Base-by-base conservation (phyloP, 495 filamentous ascomycete species). In the Pseudevernia furfuracea region DNA sequence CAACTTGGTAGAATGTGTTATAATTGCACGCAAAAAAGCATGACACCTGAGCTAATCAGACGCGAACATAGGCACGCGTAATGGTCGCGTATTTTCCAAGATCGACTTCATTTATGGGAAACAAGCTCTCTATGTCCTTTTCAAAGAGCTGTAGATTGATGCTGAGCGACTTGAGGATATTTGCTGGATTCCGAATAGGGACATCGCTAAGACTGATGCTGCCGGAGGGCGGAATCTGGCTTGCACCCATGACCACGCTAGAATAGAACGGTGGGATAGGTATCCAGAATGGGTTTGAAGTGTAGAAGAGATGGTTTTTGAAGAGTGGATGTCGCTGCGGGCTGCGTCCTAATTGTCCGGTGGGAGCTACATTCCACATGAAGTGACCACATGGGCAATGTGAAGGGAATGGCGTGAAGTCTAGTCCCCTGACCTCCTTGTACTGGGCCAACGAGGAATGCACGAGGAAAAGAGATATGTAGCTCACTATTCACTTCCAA, bases 401-500 rank as follows among this genome's bases (percentile, higher is more conserved):
- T n/a, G 41, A 58, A n/a, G 34, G 52, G 61, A 56, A 63, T 63
- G 52, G 61, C 34, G 61, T 55, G 41, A 15, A 41, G 11, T 32
- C 10, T 57, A 52, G 23, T 37, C 44, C 61, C 53, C 56, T 48
- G 61, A 43, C 23, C 66, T 53, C 66, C 62, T 61, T 67, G 61
- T 43, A 46, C 34, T 34, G 57, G 46, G 37, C 61, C 32, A 61
- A 37, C 32, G 49, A 61, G 66, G 62, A 68, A 68, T 68, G 66
- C 62, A 46, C 46, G 37, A 55, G 30, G 25, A 43, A 62, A n/a
- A 58, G 37, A 44, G 46, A 30, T 37, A 44, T 60, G 12, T 53
- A 56, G 49, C 66, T 68, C 39, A 68, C 66, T 58, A 61, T 57
- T 25, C 61, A 65, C 62, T 68, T 65, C 10, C 37, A 21, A 58